A percentile compares a stretch with the other conserved stretches of the same genome.
Evolutionary conservation across 345 rosid species (phyloP).

Genomic region (Psidium friedrichsthalianum): DNA sequence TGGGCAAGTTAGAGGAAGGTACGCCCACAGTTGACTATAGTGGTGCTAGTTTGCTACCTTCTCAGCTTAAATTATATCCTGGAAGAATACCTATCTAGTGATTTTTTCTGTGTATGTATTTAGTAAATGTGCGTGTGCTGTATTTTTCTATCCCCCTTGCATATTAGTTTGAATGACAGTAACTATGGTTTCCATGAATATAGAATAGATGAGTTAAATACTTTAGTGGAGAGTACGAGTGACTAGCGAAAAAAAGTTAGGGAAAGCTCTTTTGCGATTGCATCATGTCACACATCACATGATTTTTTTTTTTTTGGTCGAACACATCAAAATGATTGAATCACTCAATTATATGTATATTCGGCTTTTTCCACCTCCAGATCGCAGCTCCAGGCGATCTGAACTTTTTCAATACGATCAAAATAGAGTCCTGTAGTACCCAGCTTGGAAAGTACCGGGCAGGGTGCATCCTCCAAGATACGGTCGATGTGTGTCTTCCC

Average conservation of each 20-base stretch:
- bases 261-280: background rate
- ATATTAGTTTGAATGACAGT: background rate
- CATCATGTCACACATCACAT: too few species aligned
- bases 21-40: background rate
- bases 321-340: background rate
- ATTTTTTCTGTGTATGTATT: background rate
- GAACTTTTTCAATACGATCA: background rate
- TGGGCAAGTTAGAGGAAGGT: constrained; percentile 97
- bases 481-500: background rate
- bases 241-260: background rate
- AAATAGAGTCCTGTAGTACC: background rate
- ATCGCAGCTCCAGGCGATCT: background rate
- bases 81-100: background rate
- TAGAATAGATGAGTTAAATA: background rate
- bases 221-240: background rate
- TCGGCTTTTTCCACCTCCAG: background rate
- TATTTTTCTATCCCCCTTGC: background rate
- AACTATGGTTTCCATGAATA: background rate
- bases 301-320: too few species aligned
- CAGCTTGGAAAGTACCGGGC: background rate
- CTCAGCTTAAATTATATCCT: background rate
- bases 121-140: background rate
- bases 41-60: background rate
- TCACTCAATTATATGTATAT: background rate
- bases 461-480: background rate